Conservation (phyloP, 2,329 filamentous ascomycete species). For the Aureobasidium mangrovei region DNA sequence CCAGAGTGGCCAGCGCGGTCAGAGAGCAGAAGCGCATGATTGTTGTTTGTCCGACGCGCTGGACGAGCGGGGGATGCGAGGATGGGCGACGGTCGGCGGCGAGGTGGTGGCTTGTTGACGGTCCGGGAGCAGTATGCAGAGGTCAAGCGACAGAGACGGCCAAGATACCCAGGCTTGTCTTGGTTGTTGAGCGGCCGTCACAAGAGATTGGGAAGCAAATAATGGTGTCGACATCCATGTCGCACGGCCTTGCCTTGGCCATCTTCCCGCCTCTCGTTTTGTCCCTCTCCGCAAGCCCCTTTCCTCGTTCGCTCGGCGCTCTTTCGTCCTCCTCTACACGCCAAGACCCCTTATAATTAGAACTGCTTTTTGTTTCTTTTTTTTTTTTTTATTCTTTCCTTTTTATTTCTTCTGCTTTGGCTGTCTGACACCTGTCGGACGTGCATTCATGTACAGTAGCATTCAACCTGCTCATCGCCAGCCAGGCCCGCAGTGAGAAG, state of each 20-base stretch:
- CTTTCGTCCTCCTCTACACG: background rate
- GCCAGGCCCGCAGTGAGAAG: background rate
- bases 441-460: background rate
- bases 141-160: too few species aligned
- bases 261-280: background rate
- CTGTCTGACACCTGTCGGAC: background rate
- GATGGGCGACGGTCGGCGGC: background rate
- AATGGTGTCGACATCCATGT: background rate
- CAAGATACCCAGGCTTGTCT: too few species aligned
- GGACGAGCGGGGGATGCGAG: background rate
- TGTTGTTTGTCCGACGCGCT: background rate
- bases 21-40: slow-evolving; percentile 6
- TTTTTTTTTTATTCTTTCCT: background rate
- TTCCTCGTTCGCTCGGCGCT: background rate
- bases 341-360: slow-evolving; percentile 2
- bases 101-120: background rate
- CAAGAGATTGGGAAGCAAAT: background rate
- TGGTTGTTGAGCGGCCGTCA: too few species aligned
- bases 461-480: background rate
- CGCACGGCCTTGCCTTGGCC: too few species aligned
- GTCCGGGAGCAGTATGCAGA: too few species aligned
- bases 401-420: background rate
- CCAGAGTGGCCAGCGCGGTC: slow-evolving; percentile 5
- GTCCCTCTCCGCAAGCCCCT: background rate
- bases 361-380: background rate